phyloP scores from a whole-genome alignment of 139 green algal species.

The Chlamydomonas sphaeroides region DNA sequence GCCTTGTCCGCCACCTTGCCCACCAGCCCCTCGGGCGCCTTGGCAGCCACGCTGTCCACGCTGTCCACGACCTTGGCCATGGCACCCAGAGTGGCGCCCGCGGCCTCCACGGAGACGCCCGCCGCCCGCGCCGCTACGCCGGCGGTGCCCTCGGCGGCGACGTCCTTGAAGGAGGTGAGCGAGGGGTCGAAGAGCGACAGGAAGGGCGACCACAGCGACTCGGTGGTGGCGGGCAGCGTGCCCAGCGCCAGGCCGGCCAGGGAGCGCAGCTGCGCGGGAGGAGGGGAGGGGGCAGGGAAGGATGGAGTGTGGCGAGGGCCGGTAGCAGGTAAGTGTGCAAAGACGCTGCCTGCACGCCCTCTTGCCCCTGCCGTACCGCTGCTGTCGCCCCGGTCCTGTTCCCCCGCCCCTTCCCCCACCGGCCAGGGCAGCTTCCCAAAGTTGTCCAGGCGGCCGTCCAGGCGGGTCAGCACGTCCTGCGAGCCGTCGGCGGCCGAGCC shows the following conservation, averaged over 20 bases:
- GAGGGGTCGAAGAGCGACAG: constrained; percentile 1
- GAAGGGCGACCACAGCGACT: constrained; percentile 9
- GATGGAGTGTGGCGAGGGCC: no score
- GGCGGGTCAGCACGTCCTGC: constrained; percentile 11
- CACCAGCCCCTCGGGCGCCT: background rate
- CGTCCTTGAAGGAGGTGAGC: background rate
- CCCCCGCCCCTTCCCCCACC: no score
- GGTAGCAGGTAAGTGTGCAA: background rate
- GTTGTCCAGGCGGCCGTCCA: constrained; percentile 24
- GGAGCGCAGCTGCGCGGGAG: background rate
- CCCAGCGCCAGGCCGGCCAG: background rate
- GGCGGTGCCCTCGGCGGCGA: background rate
- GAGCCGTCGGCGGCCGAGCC: constrained; percentile 4
- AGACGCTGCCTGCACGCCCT: no score
- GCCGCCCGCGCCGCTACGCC: background rate
- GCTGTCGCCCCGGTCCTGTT: no score
- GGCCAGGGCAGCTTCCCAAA: background rate
- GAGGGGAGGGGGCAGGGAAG: no score
- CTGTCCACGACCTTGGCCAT: no score
- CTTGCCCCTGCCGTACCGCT: no score
- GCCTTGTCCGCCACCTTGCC: background rate
- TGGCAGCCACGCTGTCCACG: background rate
- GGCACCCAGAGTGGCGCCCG: no score
- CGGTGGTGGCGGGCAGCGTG: constrained; percentile 22
- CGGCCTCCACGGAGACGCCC: background rate